Base-by-base conservation (phyloP, 2,329 filamentous ascomycete genomes). In the Podosphaera leucotricha region DNA sequence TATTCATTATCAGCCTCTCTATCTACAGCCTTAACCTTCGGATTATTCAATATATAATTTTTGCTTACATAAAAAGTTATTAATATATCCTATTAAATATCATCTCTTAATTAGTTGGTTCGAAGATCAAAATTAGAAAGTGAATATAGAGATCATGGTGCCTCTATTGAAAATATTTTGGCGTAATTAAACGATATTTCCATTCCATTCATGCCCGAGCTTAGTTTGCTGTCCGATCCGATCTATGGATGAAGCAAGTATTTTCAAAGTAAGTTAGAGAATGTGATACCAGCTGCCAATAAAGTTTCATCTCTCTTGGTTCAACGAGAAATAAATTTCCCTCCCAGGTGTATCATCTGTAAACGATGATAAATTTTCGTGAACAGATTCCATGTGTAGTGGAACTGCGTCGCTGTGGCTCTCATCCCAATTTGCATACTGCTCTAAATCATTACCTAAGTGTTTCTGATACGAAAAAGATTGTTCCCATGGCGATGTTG, bases 401-500 rank as follows among this genome's bases (percentile, higher is more conserved):
- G 49, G 45, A 41, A 49, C 50, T 16, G 48, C 47, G 36, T 46
- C 50, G 41, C 43, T 46, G 36, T 46, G 48, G 6, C 44, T 39
- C 15, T 43, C 46, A 44, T 46, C 53, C 52, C 54, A 57, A 6
- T 44, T 38, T n/a, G 46, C 46, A 47, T 55, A 56, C 6, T 48
- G 47, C 20, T 55, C 55, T 24, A 48, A 35, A n/a, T 45, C 48
- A 35, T 49, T 46, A 24, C 44, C 45, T 16, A 46, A 43, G 20
- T 54, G 51, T 43, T 56, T 56, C 26, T 50, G 52, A 48, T 55
- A 55, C 10, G 51, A 43, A 41, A 54, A 54, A 18, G 47, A 44
- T 33, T 54, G 53, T 38, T 54, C 53, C 56, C 56, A 58, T 6
- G 43, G 47, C 11, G 51, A 46, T 36, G 51, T 55, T 6, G 48